A percentile compares a stretch with the other conserved stretches of the same genome.
These are phyloP conservation scores for Microcera coccophila DNA, from an alignment of 2,329 filamentous ascomycete genomes.

Conservation along the genomic window DNA sequence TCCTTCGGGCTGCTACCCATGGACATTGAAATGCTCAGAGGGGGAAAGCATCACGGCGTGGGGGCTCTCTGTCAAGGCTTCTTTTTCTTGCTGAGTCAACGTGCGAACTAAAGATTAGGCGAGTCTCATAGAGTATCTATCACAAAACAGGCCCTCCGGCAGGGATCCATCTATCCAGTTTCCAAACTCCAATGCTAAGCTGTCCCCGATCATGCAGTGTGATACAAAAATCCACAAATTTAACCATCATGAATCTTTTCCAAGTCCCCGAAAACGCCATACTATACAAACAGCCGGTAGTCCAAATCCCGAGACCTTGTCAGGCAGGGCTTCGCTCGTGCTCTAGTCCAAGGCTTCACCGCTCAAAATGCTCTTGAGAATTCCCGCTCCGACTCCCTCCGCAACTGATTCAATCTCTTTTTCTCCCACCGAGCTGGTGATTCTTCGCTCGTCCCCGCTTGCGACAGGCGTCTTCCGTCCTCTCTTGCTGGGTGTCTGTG, in stretches of 20 bases:
- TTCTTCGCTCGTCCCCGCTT: conserved; percentile 67
- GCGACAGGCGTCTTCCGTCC: conserved; percentile 54
- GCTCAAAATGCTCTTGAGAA: conserved; percentile 59
- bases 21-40: too few species aligned
- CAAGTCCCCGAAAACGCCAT: conserved; percentile 17
- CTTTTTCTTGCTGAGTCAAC: too few species aligned
- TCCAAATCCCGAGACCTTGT: background rate
- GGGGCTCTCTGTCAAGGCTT: too few species aligned
- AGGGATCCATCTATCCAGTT: too few species aligned
- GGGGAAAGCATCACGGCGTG: too few species aligned
- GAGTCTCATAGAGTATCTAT: too few species aligned
- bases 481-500: conserved; percentile 69
- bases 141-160: too few species aligned
- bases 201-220: conserved; percentile 4
- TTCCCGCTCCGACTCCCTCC: conserved; percentile 57
- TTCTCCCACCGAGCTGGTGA: conserved; percentile 76
- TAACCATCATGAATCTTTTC: background rate
- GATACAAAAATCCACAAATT: conserved; percentile 12
- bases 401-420: conserved; percentile 72
- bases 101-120: too few species aligned
- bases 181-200: background rate
- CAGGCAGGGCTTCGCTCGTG: background rate
- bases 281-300: conserved; percentile 18
- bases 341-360: conserved; percentile 55
- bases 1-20: too few species aligned